A percentile compares a stretch with the other conserved stretches of the same genome.
These are phyloP conservation scores for Davidsoniella australis DNA, from an alignment of 2,329 filamentous ascomycete species.

Conservation along the genomic window DNA sequence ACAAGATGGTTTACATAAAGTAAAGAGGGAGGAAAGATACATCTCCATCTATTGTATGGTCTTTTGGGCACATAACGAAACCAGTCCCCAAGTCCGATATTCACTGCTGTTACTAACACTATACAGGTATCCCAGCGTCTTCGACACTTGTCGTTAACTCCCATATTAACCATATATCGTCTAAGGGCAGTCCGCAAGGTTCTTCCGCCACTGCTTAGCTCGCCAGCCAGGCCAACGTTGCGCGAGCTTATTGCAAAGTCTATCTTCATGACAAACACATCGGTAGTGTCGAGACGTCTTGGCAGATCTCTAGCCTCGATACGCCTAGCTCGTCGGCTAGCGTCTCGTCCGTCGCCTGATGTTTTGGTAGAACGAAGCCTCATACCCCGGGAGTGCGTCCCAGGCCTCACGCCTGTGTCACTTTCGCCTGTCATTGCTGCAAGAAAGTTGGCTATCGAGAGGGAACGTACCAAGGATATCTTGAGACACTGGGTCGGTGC, in stretches of 20 bases:
- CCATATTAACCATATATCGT: conserved; percentile 46
- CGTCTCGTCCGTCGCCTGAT: conserved; percentile 40
- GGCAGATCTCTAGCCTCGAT: conserved; percentile 48
- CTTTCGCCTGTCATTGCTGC: conserved; percentile 47
- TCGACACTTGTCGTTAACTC: conserved; percentile 42
- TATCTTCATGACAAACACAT: conserved; percentile 51
- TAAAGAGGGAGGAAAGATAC: no score
- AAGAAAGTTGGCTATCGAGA: conserved; percentile 43
- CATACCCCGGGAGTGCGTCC: conserved; percentile 46
- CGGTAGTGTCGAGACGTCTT: conserved; percentile 45
- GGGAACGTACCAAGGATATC: conserved; percentile 49
- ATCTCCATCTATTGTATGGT: background rate
- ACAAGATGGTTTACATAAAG: background rate
- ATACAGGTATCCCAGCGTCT: conserved; percentile 43
- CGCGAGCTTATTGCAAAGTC: conserved; percentile 43
- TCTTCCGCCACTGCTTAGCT: conserved; percentile 38
- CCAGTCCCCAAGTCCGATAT: no score
- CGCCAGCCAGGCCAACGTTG: conserved; percentile 40
- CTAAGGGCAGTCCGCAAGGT: conserved; percentile 37
- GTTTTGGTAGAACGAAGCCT: conserved; percentile 46
- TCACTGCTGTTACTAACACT: background rate
- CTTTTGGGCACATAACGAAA: background rate
- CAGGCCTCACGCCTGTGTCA: conserved; percentile 23
- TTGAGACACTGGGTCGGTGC: conserved; percentile 46
- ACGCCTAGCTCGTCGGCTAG: conserved; percentile 43